Conservation (phyloP, 306 rosid genomes). For the Prunus davidiana region DNA sequence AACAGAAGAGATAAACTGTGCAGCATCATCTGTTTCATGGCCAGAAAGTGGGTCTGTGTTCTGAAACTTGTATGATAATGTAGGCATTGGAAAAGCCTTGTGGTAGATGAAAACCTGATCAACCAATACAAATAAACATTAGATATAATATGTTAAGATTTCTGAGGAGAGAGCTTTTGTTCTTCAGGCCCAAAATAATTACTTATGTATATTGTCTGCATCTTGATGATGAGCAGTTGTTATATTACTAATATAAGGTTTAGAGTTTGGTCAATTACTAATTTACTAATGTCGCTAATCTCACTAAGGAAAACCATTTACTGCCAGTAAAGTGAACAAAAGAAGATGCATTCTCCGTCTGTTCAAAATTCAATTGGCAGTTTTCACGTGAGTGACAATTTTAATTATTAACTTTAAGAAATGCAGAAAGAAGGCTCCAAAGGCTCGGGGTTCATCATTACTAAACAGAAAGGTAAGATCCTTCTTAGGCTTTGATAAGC, state of each 20-base stretch:
- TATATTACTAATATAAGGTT: neutral
- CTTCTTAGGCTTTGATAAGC: neutral
- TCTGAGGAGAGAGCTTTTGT: neutral
- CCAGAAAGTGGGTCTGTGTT: constrained; percentile 70
- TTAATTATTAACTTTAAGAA: neutral
- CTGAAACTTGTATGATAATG: constrained; percentile 80
- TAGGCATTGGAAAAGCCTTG: constrained; percentile 97
- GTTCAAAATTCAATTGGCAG: neutral
- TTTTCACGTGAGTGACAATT: neutral
- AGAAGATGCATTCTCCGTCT: neutral
- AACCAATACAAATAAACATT: constrained; percentile 15
- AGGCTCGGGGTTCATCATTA: neutral
- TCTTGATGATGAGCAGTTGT: neutral
- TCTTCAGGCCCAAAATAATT: neutral
- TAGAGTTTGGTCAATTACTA: too few species aligned
- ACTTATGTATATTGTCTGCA: neutral
- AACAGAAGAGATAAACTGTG: constrained; percentile 84
- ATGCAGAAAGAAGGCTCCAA: neutral
- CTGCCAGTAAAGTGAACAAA: neutral
- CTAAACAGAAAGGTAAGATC: neutral
- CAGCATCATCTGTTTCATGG: constrained; percentile 60
- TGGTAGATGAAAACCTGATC: constrained; percentile 89
- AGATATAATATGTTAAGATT: neutral
- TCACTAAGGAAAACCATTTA: neutral
- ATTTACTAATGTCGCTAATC: neutral